A percentile compares a stretch with the other conserved stretches of the same genome.
phyloP scores from a whole-genome alignment of 208 protist genomes.

The Entamoeba invadens region DNA sequence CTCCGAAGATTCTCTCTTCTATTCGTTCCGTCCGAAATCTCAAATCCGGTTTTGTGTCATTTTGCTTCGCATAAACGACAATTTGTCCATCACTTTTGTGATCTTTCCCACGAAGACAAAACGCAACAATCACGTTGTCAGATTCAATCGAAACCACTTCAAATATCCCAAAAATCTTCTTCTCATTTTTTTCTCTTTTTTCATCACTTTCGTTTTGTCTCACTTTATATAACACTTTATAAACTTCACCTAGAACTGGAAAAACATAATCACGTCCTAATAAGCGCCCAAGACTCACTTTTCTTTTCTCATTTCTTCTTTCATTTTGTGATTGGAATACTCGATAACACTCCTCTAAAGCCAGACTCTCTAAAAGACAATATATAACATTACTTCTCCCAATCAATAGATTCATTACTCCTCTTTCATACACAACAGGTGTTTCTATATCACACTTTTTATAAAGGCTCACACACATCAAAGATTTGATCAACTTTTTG shows the following conservation, averaged over 20 bases:
- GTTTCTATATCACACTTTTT: background rate
- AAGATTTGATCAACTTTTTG: background rate
- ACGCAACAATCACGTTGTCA: no score
- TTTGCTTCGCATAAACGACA: no score
- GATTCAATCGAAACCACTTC: no score
- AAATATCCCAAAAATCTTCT: background rate
- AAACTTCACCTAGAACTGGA: no score
- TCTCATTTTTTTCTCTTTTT: background rate
- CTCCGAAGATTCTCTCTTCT: no score
- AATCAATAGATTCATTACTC: background rate
- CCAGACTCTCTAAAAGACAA: background rate
- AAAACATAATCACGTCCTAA: background rate
- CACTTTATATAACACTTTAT: no score
- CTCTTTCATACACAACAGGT: background rate
- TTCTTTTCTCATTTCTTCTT: background rate
- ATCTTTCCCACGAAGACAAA: no score
- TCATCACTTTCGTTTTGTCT: slow-evolving; percentile 6
- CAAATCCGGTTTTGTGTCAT: no score
- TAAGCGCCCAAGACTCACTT: background rate
- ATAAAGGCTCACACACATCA: background rate
- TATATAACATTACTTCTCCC: background rate
- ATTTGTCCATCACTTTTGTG: no score
- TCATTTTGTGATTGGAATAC: background rate
- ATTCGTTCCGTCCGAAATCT: no score
- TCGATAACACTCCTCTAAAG: background rate